Conservation (phyloP, 2,329 filamentous ascomycete species). For the Cephalotrichum gorgonifer region DNA sequence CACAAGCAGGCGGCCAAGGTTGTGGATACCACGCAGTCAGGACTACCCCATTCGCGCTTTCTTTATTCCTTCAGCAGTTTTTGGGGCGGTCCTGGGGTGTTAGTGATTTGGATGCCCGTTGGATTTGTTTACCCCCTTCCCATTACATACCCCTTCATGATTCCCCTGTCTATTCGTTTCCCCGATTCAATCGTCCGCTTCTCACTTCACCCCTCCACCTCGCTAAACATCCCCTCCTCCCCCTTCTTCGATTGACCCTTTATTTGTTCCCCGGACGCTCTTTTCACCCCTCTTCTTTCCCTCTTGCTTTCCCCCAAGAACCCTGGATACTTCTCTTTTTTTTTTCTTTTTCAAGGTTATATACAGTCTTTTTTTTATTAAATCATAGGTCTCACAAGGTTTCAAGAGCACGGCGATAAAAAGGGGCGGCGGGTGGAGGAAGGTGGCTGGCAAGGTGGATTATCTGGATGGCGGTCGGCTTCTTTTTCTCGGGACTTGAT, state of each 20-base stretch:
- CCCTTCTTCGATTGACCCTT: too few species aligned
- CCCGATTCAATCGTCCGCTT: background rate
- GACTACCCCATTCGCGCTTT: constrained; percentile 6
- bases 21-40: constrained; percentile 3
- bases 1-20: background rate
- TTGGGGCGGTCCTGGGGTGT: constrained; percentile 4
- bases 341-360: background rate
- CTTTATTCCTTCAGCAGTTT: constrained; percentile 4
- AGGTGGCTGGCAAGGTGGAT: background rate
- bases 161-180: background rate
- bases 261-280: too few species aligned
- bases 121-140: background rate
- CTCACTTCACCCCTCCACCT: background rate
- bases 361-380: background rate
- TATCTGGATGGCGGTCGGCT: too few species aligned
- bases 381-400: background rate
- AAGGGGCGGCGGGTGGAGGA: background rate
- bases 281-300: background rate
- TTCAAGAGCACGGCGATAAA: background rate
- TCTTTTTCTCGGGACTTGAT: background rate
- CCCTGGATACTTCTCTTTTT: background rate
- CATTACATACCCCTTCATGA: background rate
- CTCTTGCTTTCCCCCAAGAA: background rate
- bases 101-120: constrained; percentile 5
- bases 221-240: background rate